These are phyloP conservation scores for Trichoderma sp. DNA, from an alignment of 2,329 filamentous ascomycete species.

Conservation along the genomic window DNA sequence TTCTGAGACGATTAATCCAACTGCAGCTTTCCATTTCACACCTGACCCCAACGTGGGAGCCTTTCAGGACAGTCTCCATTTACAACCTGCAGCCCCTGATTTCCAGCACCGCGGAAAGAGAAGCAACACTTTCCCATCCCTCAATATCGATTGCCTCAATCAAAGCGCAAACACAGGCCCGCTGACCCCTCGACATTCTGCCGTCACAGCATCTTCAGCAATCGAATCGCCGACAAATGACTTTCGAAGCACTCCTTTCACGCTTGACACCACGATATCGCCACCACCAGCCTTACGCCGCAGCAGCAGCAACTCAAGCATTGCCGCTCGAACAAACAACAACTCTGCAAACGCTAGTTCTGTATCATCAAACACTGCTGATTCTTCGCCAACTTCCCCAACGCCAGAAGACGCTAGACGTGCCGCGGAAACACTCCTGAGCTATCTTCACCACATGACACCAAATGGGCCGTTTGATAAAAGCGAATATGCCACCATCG, in stretches of 20 bases:
- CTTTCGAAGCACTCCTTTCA: constrained; percentile 44
- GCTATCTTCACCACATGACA: constrained; percentile 74
- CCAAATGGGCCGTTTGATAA: constrained; percentile 69
- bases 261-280: constrained; percentile 48
- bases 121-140: constrained; percentile 81
- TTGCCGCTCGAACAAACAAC: constrained; percentile 34
- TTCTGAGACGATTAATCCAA: constrained; percentile 72
- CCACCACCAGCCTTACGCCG: constrained; percentile 41
- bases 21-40: constrained; percentile 73
- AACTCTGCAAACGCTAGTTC: constrained; percentile 29
- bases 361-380: constrained; percentile 40
- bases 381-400: constrained; percentile 64
- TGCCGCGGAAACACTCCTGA: constrained; percentile 79
- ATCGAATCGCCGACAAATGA: constrained; percentile 56
- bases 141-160: constrained; percentile 62
- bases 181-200: constrained; percentile 52
- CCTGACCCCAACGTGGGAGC: constrained; percentile 70
- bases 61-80: constrained; percentile 51
- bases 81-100: constrained; percentile 45
- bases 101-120: constrained; percentile 69
- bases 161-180: constrained; percentile 45
- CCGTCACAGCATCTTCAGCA: constrained; percentile 53
- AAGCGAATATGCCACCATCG: constrained; percentile 73
- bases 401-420: constrained; percentile 83
- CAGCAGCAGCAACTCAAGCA: constrained; percentile 41